Conservation (phyloP, 2,329 filamentous ascomycete species). For the Lasiodiplodia theobromae region DNA sequence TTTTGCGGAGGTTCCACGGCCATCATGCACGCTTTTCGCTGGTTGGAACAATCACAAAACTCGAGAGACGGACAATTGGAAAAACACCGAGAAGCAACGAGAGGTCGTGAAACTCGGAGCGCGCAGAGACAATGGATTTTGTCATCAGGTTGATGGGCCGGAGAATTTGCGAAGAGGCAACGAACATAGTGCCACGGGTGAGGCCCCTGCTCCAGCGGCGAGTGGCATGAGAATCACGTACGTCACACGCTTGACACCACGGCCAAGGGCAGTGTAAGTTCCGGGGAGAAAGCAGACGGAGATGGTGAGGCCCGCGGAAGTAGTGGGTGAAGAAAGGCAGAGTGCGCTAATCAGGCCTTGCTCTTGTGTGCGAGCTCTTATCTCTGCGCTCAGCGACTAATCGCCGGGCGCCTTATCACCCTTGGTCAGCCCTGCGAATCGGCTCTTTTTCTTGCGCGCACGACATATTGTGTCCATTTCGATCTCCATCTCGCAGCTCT, state of each 20-base stretch:
- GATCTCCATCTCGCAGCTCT: not conserved
- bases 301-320: constrained; percentile 13
- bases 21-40: constrained; percentile 28
- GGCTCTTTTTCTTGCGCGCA: not conserved
- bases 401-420: constrained; percentile 1
- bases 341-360: not conserved
- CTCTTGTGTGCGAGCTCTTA: not conserved
- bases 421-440: constrained; percentile 9
- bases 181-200: constrained; percentile 2
- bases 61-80: not conserved
- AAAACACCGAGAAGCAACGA: not conserved
- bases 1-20: constrained; percentile 33
- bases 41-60: not conserved
- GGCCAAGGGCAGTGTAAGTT: not conserved
- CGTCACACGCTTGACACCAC: constrained; percentile 35
- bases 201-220: constrained; percentile 13
- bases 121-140: constrained; percentile 20
- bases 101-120: not conserved
- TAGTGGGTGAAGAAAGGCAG: constrained; percentile 18
- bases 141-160: constrained; percentile 28
- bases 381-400: constrained; percentile 11
- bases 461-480: not conserved
- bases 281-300: constrained; percentile 23
- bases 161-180: constrained; percentile 19
- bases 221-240: constrained; percentile 19